A percentile compares a stretch with the other conserved stretches of the same genome.
Evolutionary conservation across 768 basidiomycete species (phyloP).

Genomic region (Pholiota microspora): DNA sequence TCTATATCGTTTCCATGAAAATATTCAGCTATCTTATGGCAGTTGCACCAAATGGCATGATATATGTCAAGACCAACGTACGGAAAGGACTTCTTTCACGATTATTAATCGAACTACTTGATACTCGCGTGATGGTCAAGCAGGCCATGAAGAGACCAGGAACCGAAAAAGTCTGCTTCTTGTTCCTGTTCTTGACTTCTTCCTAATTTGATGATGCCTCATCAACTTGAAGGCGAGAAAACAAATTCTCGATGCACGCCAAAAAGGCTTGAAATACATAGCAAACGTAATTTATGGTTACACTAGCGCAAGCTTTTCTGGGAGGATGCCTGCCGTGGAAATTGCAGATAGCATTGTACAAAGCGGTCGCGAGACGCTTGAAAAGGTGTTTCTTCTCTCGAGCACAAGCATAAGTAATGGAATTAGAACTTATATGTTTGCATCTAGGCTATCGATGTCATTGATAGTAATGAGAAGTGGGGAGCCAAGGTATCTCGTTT

Average conservation of each 20-base stretch:
- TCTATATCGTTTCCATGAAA: neutral
- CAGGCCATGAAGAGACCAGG: conserved; percentile 87
- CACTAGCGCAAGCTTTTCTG: conserved; percentile 91
- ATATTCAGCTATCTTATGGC: neutral
- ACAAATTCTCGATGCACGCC: conserved; percentile 83
- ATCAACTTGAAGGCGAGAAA: conserved; percentile 69
- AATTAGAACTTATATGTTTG: neutral
- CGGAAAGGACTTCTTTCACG: conserved; percentile 83
- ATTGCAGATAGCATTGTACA: conserved; percentile 98
- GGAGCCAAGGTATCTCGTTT: conserved; percentile 60
- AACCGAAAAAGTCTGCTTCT: conserved; percentile 63
- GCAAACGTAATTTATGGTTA: conserved; percentile 96
- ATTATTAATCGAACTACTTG: conserved; percentile 90
- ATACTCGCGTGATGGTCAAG: conserved; percentile 98
- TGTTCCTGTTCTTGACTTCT: neutral
- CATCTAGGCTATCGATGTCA: conserved; percentile 73
- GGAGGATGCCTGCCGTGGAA: conserved; percentile 97
- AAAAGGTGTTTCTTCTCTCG: conserved; percentile 58
- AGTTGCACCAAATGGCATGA: conserved; percentile 96
- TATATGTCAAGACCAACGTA: conserved; percentile 86
- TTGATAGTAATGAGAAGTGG: conserved; percentile 81
- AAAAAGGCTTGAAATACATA: conserved; percentile 92
- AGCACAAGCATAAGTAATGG: neutral
- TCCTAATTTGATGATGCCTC: conserved; percentile 3
- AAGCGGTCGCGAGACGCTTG: conserved; percentile 91